A percentile compares a stretch with the other conserved stretches of the same genome.
These are phyloP conservation scores for Secale cereale DNA, from an alignment of 176 grass and related monocot genomes.

Conservation along the genomic window DNA sequence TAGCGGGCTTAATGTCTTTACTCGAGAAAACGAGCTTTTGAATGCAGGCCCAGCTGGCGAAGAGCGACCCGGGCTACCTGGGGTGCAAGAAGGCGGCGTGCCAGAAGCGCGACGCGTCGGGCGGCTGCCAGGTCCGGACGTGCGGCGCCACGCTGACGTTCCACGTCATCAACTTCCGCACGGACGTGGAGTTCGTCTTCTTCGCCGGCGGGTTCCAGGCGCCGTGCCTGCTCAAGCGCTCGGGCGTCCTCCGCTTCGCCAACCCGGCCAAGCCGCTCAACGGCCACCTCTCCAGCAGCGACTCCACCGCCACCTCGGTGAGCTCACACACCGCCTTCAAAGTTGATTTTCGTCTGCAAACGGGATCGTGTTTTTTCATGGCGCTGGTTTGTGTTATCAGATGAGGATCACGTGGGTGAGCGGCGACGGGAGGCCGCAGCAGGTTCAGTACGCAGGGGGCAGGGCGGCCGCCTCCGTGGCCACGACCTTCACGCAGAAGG, in stretches of 20 bases:
- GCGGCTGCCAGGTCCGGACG: conserved; percentile 35
- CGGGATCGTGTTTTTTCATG: neutral
- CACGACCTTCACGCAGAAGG: conserved; percentile 57
- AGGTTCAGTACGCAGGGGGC: conserved; percentile 49
- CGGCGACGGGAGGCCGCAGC: conserved; percentile 63
- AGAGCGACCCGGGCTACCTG: conserved; percentile 49
- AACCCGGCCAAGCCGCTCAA: conserved; percentile 62
- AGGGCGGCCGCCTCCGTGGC: conserved; percentile 40
- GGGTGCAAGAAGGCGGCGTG: conserved; percentile 53
- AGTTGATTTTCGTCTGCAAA: neutral
- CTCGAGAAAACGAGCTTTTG: neutral
- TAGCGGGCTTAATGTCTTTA: too few relatives aligned
- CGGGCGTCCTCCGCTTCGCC: conserved; percentile 52
- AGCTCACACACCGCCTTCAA: too few relatives aligned
- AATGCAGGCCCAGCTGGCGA: conserved; percentile 53
- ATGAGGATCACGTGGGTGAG: conserved; percentile 92
- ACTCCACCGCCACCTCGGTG: conserved; percentile 71
- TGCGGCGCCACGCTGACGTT: conserved; percentile 64
- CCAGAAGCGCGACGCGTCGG: conserved; percentile 17
- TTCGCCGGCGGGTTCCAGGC: conserved; percentile 67
- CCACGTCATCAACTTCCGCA: conserved; percentile 85
- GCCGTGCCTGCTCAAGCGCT: conserved; percentile 66
- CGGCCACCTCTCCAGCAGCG: conserved; percentile 67
- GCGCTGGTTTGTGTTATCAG: neutral
- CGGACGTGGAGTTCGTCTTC: conserved; percentile 78